phyloP scores from a whole-genome alignment of 305 asterid species.

The Andrographis paniculata region DNA sequence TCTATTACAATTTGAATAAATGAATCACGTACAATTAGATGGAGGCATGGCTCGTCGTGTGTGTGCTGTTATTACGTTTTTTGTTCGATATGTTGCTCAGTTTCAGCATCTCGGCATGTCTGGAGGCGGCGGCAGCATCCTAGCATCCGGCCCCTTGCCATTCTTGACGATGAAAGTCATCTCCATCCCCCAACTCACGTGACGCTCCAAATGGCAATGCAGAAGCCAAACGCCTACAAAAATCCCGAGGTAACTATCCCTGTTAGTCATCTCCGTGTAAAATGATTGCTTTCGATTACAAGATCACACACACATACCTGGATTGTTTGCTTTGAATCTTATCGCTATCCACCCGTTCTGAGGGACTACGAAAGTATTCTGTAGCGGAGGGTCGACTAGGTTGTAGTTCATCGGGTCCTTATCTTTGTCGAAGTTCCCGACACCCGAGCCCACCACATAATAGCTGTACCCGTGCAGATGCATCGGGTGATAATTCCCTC shows the following conservation, averaged over 20 bases:
- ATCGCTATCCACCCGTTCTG: conserved; percentile 57
- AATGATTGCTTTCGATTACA: not conserved
- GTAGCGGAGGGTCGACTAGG: conserved; percentile 57
- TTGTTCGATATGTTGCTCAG: not conserved
- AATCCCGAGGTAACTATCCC: not conserved
- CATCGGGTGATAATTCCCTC: conserved; percentile 59
- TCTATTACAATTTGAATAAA: conserved; percentile 1
- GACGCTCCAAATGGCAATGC: conserved; percentile 66
- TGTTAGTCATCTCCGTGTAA: not conserved
- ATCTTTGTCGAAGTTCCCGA: conserved; percentile 39
- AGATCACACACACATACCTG: conserved; percentile 29
- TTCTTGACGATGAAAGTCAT: conserved; percentile 38
- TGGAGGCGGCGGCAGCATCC: conserved; percentile 40
- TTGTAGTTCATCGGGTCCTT: conserved; percentile 42
- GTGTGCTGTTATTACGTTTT: not conserved
- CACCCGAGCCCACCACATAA: conserved; percentile 56
- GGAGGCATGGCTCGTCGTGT: not conserved
- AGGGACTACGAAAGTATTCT: conserved; percentile 47
- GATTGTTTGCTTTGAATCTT: conserved; percentile 57
- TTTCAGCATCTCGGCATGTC: conserved; percentile 38
- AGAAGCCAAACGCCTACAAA: conserved; percentile 48
- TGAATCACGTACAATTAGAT: no score
- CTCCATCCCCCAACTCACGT: conserved; percentile 51
- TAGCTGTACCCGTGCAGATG: conserved; percentile 67
- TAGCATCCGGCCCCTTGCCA: conserved; percentile 25